Evolutionary conservation across 805 yeast genomes (phyloP), one percentile per base, ranked within the genome.

Genomic region (Komagataella kurtzmanii): DNA sequence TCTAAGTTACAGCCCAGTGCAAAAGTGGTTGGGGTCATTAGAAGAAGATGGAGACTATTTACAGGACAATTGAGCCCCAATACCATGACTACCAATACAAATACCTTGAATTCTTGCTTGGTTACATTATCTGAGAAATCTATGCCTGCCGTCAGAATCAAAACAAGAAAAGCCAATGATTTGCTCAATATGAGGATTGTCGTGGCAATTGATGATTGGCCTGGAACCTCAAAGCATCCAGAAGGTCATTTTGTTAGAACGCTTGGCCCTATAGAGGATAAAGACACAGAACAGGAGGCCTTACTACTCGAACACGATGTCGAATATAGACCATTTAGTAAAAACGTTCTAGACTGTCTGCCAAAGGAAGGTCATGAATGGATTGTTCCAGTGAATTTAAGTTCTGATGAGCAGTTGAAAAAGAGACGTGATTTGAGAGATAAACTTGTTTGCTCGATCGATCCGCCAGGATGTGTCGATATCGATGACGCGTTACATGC

Each of bases 401-500:
- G 75, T 18, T 76, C 70, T 55, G 85, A 80, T 55, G 77, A 72
- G 7, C 66, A 77, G 45, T 64, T 77, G 36, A 73, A 75, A 44
- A 81, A 83, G 58, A 80, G 99, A 67, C 77, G 72, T 50, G 99
- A 93, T 65, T 74, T 90, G 54, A 79, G 99, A 60, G 95, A 91
- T 59, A 81, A 88, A 61, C 72, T 88, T 49, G 87, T 93, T 45
- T 93, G 99, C 65, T 85, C 96, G 21, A 93, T 93, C 59, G 99
- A 93, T 73, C 99, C 99, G 7, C 97, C 97, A 2, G 84, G 85
- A 30, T 91, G 98, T 80, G 97, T 90, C 57, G 99, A 93, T 79
- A 93, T 93, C 61, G 99, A 93, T 71, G 97, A 93, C 71, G 99
- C 99, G 1, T 72, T 93, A 49, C 99, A 93, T 63, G 98, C 98